phyloP scores from a whole-genome alignment of 106 monocot genomes.

The Dendrobium chrysotoxum region DNA sequence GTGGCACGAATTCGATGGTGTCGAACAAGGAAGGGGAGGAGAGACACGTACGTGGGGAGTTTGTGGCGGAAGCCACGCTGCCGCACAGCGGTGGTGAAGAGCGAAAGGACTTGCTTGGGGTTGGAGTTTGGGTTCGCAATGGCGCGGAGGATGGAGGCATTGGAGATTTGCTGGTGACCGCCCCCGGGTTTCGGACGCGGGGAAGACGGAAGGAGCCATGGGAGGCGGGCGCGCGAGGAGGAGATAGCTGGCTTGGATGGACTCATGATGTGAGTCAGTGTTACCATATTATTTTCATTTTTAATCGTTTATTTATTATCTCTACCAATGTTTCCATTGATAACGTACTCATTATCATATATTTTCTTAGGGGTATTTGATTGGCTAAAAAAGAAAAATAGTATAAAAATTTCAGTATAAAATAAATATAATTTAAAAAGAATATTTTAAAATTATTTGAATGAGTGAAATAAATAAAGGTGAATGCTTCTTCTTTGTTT shows the following conservation, averaged over 20 bases:
- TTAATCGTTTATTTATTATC: too few species aligned
- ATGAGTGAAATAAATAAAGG: too few species aligned
- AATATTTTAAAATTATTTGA: too few species aligned
- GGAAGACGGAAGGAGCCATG: conserved; percentile 12
- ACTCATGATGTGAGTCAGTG: neutral
- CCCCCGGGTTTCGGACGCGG: neutral
- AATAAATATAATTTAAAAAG: too few species aligned
- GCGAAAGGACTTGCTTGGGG: conserved; percentile 10
- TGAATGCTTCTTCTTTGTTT: too few species aligned
- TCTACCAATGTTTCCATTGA: too few species aligned
- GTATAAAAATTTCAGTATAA: too few species aligned
- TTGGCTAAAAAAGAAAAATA: too few species aligned
- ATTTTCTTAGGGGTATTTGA: too few species aligned
- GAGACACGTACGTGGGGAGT: conserved; percentile 8
- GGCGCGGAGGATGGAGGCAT: conserved; percentile 7
- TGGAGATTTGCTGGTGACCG: neutral
- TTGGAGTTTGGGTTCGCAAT: neutral
- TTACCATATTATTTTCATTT: too few species aligned
- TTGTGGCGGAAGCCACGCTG: conserved; percentile 8
- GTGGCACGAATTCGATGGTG: neutral
- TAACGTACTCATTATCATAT: too few species aligned
- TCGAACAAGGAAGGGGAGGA: conserved; percentile 6
- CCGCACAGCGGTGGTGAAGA: conserved; percentile 5
- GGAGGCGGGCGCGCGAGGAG: neutral
- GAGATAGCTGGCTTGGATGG: neutral